Base-by-base conservation (phyloP, 2,329 filamentous ascomycete species). In the Pyricularia sp. region DNA sequence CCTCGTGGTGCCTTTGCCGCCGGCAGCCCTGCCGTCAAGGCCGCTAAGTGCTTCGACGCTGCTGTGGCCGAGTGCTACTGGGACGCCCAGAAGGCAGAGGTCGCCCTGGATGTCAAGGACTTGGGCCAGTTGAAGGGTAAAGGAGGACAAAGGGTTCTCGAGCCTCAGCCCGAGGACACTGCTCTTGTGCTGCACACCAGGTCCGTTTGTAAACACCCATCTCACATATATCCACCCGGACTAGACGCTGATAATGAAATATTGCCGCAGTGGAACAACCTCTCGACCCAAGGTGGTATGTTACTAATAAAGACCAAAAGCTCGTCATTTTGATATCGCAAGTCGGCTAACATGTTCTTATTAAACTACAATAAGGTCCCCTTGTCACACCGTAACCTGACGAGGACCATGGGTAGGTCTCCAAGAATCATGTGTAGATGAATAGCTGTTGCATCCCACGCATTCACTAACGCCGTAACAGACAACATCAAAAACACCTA, bases 61-160 rank as follows among this genome's bases (percentile, higher is more conserved):
- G 92, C 92, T n/a, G 89, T 96, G 75, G 92, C 92, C 30, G 93
- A 96, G 80, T 93, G 90, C 77, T 94, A 93, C 79, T 93, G 91
- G 86, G 88, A 94, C 77, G 84, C 83, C 64, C 79, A 77, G 23
- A 83, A 82, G 73, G 79, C 79, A 26, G 88, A 93, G 78, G 88
- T 96, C 12, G 87, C 89, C 2, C 79, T 96, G 71, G 91, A 94
- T 77, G 84, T 96, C 25, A 94, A 93, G 81, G 90, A 94, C 72
- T 78, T 83, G 70, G 92, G 92, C 5, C 90, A 90, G 76, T 81
- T 94, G 28, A 76, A 80, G 74, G 81, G 80, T 14, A 79, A 78
- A 72, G 72, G 71, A 10, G 75, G 75, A 69, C 79, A 82, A 73
- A 75, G 78, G 68, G 68, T 83, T 17, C 74, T 84, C 65, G 75